Conservation (phyloP, 2,329 filamentous ascomycete species). For the Curvularia lunata region DNA sequence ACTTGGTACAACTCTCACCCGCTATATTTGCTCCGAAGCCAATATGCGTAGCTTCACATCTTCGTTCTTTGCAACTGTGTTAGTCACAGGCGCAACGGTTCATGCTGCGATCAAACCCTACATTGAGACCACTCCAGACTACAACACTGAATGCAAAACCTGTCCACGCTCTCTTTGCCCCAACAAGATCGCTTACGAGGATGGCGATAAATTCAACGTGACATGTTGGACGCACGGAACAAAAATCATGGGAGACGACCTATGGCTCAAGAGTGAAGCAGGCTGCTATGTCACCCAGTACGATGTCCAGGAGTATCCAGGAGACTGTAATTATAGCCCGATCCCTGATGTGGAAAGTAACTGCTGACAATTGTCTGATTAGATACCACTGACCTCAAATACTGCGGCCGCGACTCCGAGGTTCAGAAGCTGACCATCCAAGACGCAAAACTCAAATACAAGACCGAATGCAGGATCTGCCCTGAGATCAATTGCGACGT, state of each 20-base stretch:
- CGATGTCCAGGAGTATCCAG: constrained; percentile 34
- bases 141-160: constrained; percentile 42
- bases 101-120: constrained; percentile 19
- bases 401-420: constrained; percentile 37
- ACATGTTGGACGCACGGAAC: constrained; percentile 43
- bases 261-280: constrained; percentile 39
- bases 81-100: background rate
- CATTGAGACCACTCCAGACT: constrained; percentile 31
- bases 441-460: constrained; percentile 35
- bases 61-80: background rate
- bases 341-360: too few relatives aligned
- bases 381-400: constrained; percentile 34
- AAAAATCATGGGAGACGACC: constrained; percentile 32
- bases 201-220: constrained; percentile 27
- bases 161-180: constrained; percentile 39
- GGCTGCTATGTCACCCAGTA: constrained; percentile 43
- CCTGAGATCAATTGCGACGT: constrained; percentile 30
- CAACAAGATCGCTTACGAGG: constrained; percentile 28
- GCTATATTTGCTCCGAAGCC: background rate
- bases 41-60: background rate
- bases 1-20: too few relatives aligned
- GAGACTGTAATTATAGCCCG: constrained; percentile 30
- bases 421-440: constrained; percentile 32
- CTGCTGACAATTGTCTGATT: background rate
- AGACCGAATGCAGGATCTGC: constrained; percentile 39